A percentile compares a stretch with the other conserved stretches of the same genome.
phyloP scores from a whole-genome alignment of 163 green algal genomes.

The Chlamydomonas reinhardtii region DNA sequence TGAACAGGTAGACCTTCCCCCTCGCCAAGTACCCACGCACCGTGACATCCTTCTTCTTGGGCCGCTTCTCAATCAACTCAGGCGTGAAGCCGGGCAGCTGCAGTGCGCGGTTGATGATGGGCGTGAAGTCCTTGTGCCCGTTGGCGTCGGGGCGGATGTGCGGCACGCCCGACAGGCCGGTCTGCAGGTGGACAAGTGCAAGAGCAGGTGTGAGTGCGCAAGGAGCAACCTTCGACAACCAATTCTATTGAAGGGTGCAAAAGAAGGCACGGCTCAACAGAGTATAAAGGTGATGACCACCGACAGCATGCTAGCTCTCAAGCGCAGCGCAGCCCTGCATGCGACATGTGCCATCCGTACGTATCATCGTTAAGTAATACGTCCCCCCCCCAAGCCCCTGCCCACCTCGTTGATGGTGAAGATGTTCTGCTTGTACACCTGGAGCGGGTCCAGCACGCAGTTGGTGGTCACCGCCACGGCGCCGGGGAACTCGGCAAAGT shows the following conservation, averaged over 20 bases:
- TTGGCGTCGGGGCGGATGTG: slow-evolving; percentile 58
- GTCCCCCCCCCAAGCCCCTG: background rate
- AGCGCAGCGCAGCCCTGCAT: background rate
- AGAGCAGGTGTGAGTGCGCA: background rate
- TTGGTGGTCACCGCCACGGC: slow-evolving; percentile 65
- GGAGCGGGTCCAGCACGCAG: slow-evolving; percentile 77
- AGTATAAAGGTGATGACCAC: too few species aligned
- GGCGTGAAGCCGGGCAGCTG: slow-evolving; percentile 75
- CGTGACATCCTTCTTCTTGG: slow-evolving; percentile 52
- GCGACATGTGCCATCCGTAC: too few species aligned
- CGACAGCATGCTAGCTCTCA: too few species aligned
- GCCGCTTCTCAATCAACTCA: background rate
- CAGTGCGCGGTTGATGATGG: slow-evolving; percentile 68
- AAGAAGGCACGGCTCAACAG: too few species aligned
- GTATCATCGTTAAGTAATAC: too few species aligned
- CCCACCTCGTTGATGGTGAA: slow-evolving; percentile 74
- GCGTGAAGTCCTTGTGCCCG: slow-evolving; percentile 67
- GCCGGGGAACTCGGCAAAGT: slow-evolving; percentile 58
- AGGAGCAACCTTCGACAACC: background rate
- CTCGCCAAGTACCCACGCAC: too few species aligned
- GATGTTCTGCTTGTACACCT: slow-evolving; percentile 69
- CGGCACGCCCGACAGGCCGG: slow-evolving; percentile 40
- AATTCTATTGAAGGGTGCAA: background rate
- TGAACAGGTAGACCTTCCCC: too few species aligned
- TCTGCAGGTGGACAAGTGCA: background rate